Evolutionary conservation across 768 basidiomycete genomes (phyloP).

Genomic region (Lactarius hatsudake): DNA sequence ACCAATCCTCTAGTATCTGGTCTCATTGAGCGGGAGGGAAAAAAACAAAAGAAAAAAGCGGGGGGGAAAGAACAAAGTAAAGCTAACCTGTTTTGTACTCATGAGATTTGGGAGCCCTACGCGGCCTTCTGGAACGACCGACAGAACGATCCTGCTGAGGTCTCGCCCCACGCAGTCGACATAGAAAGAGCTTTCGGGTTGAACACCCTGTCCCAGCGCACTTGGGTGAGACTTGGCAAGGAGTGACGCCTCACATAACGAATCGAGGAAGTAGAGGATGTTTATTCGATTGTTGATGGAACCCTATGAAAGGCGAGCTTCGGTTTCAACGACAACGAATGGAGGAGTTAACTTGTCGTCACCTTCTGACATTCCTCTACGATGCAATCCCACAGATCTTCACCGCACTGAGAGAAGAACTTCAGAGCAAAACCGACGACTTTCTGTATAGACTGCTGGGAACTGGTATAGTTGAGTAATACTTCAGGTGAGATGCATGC

Average conservation of each 20-base stretch:
- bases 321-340: neutral
- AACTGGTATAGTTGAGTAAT: too few relatives aligned
- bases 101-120: conserved; percentile 85
- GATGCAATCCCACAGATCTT: conserved; percentile 79
- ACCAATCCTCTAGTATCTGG: conserved; percentile 91
- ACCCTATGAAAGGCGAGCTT: conserved; percentile 38
- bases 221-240: conserved; percentile 59
- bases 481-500: too few relatives aligned
- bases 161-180: conserved; percentile 78
- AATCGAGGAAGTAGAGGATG: conserved; percentile 87
- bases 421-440: too few relatives aligned
- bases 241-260: conserved; percentile 76
- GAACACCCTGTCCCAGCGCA: conserved; percentile 39
- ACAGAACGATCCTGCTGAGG: conserved; percentile 71
- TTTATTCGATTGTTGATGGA: conserved; percentile 92
- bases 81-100: conserved; percentile 78
- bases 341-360: conserved; percentile 9
- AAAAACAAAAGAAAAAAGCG: neutral
- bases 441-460: too few relatives aligned
- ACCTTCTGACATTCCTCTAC: conserved; percentile 91
- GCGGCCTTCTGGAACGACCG: conserved; percentile 85
- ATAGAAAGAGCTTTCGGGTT: conserved; percentile 53
- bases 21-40: neutral
- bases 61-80: neutral
- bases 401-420: too few relatives aligned